Percentiles rank a stretch among this genome's conserved stretches.
phyloP scores from a whole-genome alignment of 2,329 filamentous ascomycete species.

The Monosporascus sp. region DNA sequence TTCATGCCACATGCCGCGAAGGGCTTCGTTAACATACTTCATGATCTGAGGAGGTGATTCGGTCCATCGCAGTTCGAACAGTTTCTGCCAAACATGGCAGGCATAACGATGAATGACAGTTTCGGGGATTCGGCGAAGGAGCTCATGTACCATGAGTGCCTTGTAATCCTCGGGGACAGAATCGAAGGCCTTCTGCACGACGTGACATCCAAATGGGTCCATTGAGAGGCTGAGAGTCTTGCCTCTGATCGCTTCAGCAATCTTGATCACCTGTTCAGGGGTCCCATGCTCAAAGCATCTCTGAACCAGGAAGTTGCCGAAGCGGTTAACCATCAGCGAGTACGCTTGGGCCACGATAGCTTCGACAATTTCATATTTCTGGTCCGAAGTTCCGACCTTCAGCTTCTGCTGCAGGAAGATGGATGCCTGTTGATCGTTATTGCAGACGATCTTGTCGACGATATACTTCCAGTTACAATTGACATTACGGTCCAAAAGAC shows the following conservation, averaged over 20 bases:
- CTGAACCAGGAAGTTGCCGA: slow-evolving; percentile 97
- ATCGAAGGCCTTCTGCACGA: slow-evolving; percentile 98
- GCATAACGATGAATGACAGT: slow-evolving; percentile 98
- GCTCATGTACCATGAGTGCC: slow-evolving; percentile 96
- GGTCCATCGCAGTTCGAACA: slow-evolving; percentile 95
- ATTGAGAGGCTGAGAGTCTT: slow-evolving; percentile 93
- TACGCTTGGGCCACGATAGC: slow-evolving; percentile 94
- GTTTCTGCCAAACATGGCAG: slow-evolving; percentile 98
- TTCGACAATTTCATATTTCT: slow-evolving; percentile 96
- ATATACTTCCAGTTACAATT: slow-evolving; percentile 99
- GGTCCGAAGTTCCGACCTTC: slow-evolving; percentile 89
- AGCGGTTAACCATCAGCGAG: slow-evolving; percentile 94
- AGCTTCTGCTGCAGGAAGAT: slow-evolving; percentile 99
- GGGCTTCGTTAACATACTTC: slow-evolving; percentile 93
- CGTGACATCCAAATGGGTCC: slow-evolving; percentile 98
- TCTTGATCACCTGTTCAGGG: slow-evolving; percentile 87
- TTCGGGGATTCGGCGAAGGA: slow-evolving; percentile 90
- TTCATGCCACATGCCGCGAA: slow-evolving; percentile 97
- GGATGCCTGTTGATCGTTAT: slow-evolving; percentile 97
- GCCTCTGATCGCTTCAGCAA: slow-evolving; percentile 88
- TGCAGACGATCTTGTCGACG: slow-evolving; percentile 98
- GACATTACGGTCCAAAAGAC: slow-evolving; percentile 88
- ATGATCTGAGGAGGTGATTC: slow-evolving; percentile 95
- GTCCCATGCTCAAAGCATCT: slow-evolving; percentile 98
- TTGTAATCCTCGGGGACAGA: slow-evolving; percentile 97